Percentiles rank a stretch among this genome's conserved stretches.
Evolutionary conservation across 805 yeast species (phyloP).

Genomic region (Saturnispora sanitii): DNA sequence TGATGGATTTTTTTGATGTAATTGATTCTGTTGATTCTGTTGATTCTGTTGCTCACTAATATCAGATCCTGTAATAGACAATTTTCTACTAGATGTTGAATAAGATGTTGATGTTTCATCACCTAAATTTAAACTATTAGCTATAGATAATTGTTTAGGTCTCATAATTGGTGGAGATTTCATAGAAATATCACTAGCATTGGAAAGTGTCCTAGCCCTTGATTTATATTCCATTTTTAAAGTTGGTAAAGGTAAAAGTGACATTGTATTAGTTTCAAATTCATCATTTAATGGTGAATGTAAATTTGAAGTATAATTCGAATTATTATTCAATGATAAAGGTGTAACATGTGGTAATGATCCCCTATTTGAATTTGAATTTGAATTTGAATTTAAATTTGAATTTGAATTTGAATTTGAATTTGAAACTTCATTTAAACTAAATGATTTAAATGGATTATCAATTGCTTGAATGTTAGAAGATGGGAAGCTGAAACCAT

Average conservation of each 20-base stretch:
- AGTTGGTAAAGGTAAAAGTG: constrained; percentile 3
- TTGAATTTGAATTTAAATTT: too few species aligned
- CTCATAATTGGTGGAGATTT: constrained; percentile 39
- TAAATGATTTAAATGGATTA: constrained; percentile 7
- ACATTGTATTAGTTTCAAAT: not conserved
- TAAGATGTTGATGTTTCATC: not conserved
- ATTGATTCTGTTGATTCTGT: too few species aligned
- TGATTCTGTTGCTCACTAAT: constrained; percentile 1
- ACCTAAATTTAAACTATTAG: not conserved
- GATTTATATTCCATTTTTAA: constrained; percentile 13
- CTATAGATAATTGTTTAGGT: constrained; percentile 31
- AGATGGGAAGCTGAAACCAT: constrained; percentile 7
- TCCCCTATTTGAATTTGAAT: not conserved
- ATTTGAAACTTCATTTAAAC: constrained; percentile 1
- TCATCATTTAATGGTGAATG: not conserved
- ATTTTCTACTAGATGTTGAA: constrained; percentile 23
- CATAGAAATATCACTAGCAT: constrained; percentile 28
- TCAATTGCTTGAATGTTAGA: constrained; percentile 7
- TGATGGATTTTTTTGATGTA: too few species aligned
- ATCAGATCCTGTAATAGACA: not conserved
- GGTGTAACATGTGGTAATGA: constrained; percentile 3
- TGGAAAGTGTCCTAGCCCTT: constrained; percentile 23
- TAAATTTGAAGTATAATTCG: too few species aligned
- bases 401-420: too few species aligned
- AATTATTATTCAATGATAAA: constrained; percentile 3